A percentile compares a stretch with the other conserved stretches of the same genome.
Conservation (phyloP, 306 rosid genomes). For the Comarum palustre region DNA sequence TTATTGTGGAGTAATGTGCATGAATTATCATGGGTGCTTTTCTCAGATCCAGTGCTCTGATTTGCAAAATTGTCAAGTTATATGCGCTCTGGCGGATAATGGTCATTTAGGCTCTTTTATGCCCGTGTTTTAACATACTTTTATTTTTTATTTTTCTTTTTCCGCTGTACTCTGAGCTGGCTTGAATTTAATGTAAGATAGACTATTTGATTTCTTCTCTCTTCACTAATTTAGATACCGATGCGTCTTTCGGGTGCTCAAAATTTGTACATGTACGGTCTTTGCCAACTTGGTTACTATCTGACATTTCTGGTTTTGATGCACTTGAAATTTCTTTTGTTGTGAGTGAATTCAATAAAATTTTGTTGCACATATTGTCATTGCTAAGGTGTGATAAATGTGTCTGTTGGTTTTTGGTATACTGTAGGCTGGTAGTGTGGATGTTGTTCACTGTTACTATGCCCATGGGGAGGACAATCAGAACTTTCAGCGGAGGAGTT, state of each 20-base stretch:
- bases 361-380: conserved; percentile 4
- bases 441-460: conserved; percentile 70
- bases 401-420: conserved; percentile 12
- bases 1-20: neutral
- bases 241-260: neutral
- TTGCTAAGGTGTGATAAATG: conserved; percentile 18
- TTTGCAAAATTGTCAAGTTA: neutral
- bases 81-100: neutral
- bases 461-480: conserved; percentile 77
- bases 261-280: neutral
- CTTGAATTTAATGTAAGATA: neutral
- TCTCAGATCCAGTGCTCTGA: neutral
- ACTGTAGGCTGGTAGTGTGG: conserved; percentile 62
- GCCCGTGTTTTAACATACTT: neutral
- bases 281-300: conserved; percentile 6
- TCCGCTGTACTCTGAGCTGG: neutral
- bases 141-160: neutral
- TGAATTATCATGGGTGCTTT: neutral
- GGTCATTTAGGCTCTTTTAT: neutral
- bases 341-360: neutral
- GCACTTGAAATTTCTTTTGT: conserved; percentile 9
- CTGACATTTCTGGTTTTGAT: conserved; percentile 12
- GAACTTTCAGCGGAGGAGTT: conserved; percentile 68
- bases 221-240: neutral
- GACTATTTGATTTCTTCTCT: neutral